These are phyloP conservation scores for Ogataea pignaliae DNA, from an alignment of 805 yeast species.

Conservation along the genomic window DNA sequence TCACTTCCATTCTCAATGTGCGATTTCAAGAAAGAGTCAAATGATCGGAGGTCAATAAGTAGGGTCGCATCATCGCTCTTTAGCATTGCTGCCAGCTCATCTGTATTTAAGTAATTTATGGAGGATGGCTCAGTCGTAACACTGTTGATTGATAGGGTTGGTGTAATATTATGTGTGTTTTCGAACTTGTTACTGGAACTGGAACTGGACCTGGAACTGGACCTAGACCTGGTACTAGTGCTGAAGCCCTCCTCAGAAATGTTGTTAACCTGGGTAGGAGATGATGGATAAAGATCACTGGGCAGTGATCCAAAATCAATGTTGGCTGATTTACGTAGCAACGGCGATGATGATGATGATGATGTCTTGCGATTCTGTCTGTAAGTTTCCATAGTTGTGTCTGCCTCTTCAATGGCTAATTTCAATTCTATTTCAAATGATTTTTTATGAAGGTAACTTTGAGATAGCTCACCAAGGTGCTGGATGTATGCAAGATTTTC, in stretches of 20 bases:
- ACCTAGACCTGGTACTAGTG: too few relatives aligned
- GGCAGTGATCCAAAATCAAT: not conserved
- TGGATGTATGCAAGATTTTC: constrained; percentile 17
- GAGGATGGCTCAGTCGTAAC: not conserved
- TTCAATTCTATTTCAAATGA: constrained; percentile 12
- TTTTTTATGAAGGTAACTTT: constrained; percentile 7
- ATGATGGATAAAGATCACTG: constrained; percentile 13
- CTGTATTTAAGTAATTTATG: constrained; percentile 7
- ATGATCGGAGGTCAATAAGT: constrained; percentile 37
- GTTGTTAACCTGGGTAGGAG: not conserved
- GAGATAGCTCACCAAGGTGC: constrained; percentile 8
- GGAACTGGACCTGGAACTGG: not conserved
- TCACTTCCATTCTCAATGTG: constrained; percentile 34
- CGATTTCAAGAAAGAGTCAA: constrained; percentile 27
- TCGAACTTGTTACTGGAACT: not conserved
- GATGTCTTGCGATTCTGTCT: not conserved
- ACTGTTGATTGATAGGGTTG: not conserved
- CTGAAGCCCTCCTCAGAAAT: too few relatives aligned
- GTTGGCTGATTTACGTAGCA: not conserved
- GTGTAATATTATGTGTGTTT: not conserved
- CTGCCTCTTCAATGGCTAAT: constrained; percentile 12
- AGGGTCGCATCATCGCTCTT: constrained; percentile 15
- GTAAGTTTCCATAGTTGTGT: constrained; percentile 2
- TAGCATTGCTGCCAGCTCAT: constrained; percentile 10
- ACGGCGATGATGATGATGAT: not conserved